These are phyloP conservation scores for Chalciporus sphaerocephalus DNA, from an alignment of 768 basidiomycete species.

Conservation along the genomic window DNA sequence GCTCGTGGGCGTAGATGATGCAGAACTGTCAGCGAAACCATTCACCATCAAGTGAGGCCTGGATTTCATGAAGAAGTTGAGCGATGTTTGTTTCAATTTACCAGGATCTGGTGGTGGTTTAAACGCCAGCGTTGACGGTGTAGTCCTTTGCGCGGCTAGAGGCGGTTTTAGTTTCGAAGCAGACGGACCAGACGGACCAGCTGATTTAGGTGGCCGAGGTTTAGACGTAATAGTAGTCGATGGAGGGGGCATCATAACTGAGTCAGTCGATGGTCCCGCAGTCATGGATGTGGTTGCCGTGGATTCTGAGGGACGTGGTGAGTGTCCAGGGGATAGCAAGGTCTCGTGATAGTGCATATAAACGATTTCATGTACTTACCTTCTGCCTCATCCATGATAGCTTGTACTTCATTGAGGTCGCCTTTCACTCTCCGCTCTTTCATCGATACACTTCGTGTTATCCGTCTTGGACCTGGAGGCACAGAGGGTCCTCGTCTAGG, in stretches of 20 bases:
- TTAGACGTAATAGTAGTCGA: constrained; percentile 2
- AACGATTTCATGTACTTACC: not conserved
- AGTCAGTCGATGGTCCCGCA: not conserved
- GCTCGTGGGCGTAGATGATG: constrained; percentile 5
- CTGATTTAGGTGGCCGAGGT: constrained; percentile 9
- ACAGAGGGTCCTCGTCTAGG: constrained; percentile 14
- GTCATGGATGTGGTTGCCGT: not conserved
- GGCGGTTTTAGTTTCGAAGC: constrained; percentile 7
- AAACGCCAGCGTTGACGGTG: constrained; percentile 8
- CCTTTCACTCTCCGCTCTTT: constrained; percentile 15
- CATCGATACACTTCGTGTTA: constrained; percentile 30
- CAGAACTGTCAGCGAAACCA: not conserved
- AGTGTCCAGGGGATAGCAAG: not conserved
- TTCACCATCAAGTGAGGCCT: not conserved
- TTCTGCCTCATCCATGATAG: not conserved
- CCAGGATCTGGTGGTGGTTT: constrained; percentile 10
- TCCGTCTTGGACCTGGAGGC: constrained; percentile 13
- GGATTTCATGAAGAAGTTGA: constrained; percentile 19
- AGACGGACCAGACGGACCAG: not conserved
- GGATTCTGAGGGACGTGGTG: constrained; percentile 4
- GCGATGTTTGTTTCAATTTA: constrained; percentile 26
- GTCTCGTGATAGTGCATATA: not conserved
- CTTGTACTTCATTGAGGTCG: not conserved
- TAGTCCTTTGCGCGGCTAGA: not conserved
- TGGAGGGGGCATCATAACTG: not conserved